A percentile compares a stretch with the other conserved stretches of the same genome.
phyloP scores from a whole-genome alignment of 2,329 filamentous ascomycete species.

The Paraphoma chrysanthemicola region DNA sequence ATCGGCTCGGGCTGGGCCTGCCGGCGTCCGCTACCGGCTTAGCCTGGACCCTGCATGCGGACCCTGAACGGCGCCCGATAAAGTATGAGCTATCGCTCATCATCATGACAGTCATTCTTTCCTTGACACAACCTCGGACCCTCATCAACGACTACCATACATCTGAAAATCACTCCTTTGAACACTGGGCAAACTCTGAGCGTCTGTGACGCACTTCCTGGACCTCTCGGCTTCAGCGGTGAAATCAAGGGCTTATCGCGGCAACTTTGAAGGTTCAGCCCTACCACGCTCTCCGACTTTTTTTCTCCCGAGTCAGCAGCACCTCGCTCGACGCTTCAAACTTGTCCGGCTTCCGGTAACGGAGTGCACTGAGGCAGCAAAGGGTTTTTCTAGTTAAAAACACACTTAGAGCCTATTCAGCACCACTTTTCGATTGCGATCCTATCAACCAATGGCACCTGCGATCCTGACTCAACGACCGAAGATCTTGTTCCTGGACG shows the following conservation, averaged over 20 bases:
- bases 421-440: not conserved
- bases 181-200: not conserved
- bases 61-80: slow-evolving; percentile 10
- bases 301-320: slow-evolving; percentile 5
- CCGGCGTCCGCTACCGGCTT: slow-evolving; percentile 10
- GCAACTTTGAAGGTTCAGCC: slow-evolving; percentile 16
- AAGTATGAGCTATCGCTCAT: slow-evolving; percentile 12
- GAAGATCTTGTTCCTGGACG: slow-evolving; percentile 86
- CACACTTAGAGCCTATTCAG: not conserved
- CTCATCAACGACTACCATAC: not conserved
- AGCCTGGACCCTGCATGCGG: slow-evolving; percentile 21
- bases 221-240: slow-evolving; percentile 8
- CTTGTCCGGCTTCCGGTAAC: not conserved
- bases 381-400: not conserved
- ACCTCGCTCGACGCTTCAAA: not conserved
- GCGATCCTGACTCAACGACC: slow-evolving; percentile 30
- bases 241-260: slow-evolving; percentile 16
- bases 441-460: slow-evolving; percentile 32
- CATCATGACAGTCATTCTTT: not conserved
- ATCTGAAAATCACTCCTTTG: slow-evolving; percentile 1
- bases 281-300: slow-evolving; percentile 14
- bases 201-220: not conserved
- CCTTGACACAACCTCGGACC: not conserved
- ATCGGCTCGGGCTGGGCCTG: slow-evolving; percentile 2
- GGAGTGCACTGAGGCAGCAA: too few relatives aligned